Base-by-base conservation (phyloP, 257 asterid species). In the Osmanthus fragrans region DNA sequence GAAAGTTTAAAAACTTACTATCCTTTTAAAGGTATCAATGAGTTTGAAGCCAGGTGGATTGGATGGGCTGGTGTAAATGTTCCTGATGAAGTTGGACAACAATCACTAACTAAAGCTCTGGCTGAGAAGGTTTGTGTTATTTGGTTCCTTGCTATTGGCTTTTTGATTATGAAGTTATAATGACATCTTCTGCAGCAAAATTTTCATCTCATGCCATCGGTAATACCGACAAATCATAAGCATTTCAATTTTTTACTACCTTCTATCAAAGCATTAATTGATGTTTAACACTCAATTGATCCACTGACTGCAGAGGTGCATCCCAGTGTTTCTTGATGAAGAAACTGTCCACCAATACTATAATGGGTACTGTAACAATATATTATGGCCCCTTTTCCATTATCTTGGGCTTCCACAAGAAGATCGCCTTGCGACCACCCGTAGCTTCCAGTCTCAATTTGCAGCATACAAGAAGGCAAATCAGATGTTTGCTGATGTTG, bases 41-140 rank as follows among this genome's bases (percentile, higher is more conserved):
- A 92, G 82, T 88, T 92, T 73, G 97, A 94, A 86, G 94, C 97
- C 69, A 87, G 90, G 75, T 94, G 98, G 98, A 92, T 94, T 25
- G 98, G 98, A 33, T 94, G 98, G 98, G 97, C 98, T 72, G 98
- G 98, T 80, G 97, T 94, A 72, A 90, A 94, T 84, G 98, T 94
- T 63, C 90, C 98, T 0, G 98, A 94, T 80, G 91, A 88, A 84
- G 86, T 78, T 65, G 98, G 98, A 30, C 98, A 92, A 83, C 88
- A 73, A 79, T 87, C 98, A 75, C 92, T 94, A 64, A 89, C 97
- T 71, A 86, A 87, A 83, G 96, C 97, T 68, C 86, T 94, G 60
- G 91, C 97, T 74, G 96, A 90, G 84, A 92, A 92, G 97, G 99
- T 94, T 47, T 33, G 71, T 76, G 34, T 13, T 30, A 37, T 72